Conservation (phyloP, 306 rosid species). For the Casuarina equisetifolia region DNA sequence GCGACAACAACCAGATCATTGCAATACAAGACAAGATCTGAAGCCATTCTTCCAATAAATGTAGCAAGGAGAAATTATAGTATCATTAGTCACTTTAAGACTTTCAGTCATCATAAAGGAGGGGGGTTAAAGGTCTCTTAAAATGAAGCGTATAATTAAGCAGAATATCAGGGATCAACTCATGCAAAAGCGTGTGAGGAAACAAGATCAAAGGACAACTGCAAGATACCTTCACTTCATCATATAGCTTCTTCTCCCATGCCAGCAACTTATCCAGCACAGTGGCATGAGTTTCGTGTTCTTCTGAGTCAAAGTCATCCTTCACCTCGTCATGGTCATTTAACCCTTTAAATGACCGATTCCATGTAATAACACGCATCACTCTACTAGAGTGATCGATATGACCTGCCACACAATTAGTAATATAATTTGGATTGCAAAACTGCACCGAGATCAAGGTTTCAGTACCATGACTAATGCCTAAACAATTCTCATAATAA, state of each 20-base stretch:
- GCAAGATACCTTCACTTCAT: constrained; percentile 82
- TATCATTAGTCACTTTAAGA: neutral
- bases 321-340: constrained; percentile 50
- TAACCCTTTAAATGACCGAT: constrained; percentile 73
- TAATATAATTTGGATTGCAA: neutral
- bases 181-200: neutral
- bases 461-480: neutral
- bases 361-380: constrained; percentile 94
- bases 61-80: neutral
- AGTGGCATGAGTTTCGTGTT: constrained; percentile 89
- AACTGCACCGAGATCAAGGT: neutral
- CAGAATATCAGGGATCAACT: neutral
- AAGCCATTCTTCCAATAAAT: neutral
- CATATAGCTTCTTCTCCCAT: constrained; percentile 95
- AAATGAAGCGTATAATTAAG: neutral
- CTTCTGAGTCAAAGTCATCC: constrained; percentile 76
- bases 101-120: neutral
- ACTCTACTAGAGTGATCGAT: constrained; percentile 93
- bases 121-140: neutral
- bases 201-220: neutral
- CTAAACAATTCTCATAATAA: neutral
- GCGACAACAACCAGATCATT: neutral
- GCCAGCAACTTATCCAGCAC: constrained; percentile 93
- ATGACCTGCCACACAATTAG: constrained; percentile 55
- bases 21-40: neutral